A percentile compares a stretch with the other conserved stretches of the same genome.
Conservation (phyloP, 371 early-diverging fungal species). For the Phascolomyces articulosus region DNA sequence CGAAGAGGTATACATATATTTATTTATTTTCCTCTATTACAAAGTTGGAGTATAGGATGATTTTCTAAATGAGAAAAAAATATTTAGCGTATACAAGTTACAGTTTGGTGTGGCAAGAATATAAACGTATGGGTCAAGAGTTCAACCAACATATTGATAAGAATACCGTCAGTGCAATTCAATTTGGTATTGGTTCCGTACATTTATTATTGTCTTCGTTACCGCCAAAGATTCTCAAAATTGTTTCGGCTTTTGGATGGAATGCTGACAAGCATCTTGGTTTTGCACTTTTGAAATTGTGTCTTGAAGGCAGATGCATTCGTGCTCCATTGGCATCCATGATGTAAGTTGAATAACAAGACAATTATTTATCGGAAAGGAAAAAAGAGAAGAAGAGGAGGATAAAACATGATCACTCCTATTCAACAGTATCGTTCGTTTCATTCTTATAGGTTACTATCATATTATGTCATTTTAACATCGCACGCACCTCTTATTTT, state of each 20-base stretch:
- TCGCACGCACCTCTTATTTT: conserved; percentile 30
- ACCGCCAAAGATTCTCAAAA: conserved; percentile 55
- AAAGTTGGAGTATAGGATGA: no score
- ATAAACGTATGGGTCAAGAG: conserved; percentile 44
- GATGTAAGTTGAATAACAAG: conserved; percentile 37
- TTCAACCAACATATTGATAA: conserved; percentile 35
- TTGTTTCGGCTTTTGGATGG: conserved; percentile 59
- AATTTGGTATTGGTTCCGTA: conserved; percentile 56
- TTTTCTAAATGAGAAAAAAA: no score
- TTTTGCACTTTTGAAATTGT: conserved; percentile 52
- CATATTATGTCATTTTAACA: conserved; percentile 29
- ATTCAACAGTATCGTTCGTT: no score
- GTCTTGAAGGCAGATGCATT: conserved; percentile 53
- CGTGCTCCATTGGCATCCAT: conserved; percentile 58
- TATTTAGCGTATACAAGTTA: conserved; percentile 37
- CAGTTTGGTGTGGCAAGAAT: conserved; percentile 45
- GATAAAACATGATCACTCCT: no score
- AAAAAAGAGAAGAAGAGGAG: background rate
- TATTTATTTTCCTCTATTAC: no score
- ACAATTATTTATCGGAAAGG: background rate
- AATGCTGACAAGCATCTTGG: conserved; percentile 59
- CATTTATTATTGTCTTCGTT: conserved; percentile 55
- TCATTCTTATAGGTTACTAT: conserved; percentile 31
- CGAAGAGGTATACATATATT: conserved; percentile 45
- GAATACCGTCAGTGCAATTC: conserved; percentile 43